Base-by-base conservation (phyloP, 2,329 filamentous ascomycete genomes). In the Zymoseptoria ardabiliae region DNA sequence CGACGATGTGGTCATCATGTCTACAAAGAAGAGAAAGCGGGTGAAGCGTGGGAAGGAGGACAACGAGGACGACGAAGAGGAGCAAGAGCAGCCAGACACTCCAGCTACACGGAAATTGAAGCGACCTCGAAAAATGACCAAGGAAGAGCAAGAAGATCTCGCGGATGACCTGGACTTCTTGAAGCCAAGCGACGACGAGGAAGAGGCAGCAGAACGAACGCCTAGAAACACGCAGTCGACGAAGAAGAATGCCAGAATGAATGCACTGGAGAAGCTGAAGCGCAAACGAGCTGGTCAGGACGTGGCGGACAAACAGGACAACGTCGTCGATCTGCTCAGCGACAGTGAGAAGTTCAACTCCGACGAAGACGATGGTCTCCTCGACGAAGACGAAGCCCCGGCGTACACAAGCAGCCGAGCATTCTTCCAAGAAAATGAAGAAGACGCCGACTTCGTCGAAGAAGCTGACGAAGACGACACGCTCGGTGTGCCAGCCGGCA, bases 381-480 rank as follows among this genome's bases (percentile, higher is more conserved):
- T 54, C 79, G 82, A 23, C 28, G 51, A 53, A 23, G 58, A 66
- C 10, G 65, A 65, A 9, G 51, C 28, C 19, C 20, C 22, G 51
- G 20, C 9, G 6, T 53, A 23, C 22, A 63, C 63, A 23, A 69
- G 66, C 57, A 71, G 71, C 57, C 71, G 70, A 63, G 71, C 76
- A 28, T 76, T 79, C 68, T 78, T 84, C 66, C 75, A 79, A 48
- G 79, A 82, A 55, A 59, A 70, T 20, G 76, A 80, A 2, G 77
- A 72, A 19, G 74, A 87, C 52, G 84, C 87, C 21, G 85, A 83
- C 4, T 77, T 79, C 48, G 55, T 56, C 4, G 60, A 62, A 21
- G 77, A 81, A 1, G 77, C 74, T n/a, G 76, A 87, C 52, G 84
- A 87, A 22, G 85, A 84, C 5, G 78, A 79, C 50, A 74, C 72